These are phyloP conservation scores for Gnaphalium uliginosum DNA, from an alignment of 129 eudicot species.

Conservation along the genomic window DNA sequence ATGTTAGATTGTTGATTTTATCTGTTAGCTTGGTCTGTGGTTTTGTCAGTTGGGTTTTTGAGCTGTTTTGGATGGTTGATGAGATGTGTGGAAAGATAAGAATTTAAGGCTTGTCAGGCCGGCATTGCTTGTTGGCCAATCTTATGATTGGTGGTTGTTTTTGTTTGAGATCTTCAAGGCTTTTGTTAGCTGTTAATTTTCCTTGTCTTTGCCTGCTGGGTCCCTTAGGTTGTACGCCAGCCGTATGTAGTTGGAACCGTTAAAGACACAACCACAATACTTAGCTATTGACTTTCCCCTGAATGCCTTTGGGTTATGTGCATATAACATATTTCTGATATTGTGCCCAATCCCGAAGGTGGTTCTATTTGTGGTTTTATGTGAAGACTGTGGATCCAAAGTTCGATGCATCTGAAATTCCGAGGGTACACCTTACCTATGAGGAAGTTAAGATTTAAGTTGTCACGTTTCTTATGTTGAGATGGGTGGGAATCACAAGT, in stretches of 20 bases:
- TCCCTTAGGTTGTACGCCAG: background rate
- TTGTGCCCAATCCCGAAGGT: background rate
- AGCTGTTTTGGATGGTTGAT: slow-evolving; percentile 5
- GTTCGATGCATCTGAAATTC: background rate
- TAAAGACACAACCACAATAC: background rate
- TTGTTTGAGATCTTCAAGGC: background rate
- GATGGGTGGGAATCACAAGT: background rate
- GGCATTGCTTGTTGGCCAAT: background rate
- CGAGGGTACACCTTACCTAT: slow-evolving; percentile 2
- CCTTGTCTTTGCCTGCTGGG: background rate
- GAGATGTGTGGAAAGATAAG: background rate
- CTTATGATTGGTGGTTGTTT: background rate
- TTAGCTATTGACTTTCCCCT: background rate
- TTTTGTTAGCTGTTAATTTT: background rate
- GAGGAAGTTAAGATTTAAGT: background rate
- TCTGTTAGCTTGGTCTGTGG: background rate
- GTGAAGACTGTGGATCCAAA: background rate
- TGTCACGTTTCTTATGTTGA: background rate
- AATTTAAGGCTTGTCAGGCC: background rate
- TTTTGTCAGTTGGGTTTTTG: background rate
- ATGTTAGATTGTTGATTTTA: slow-evolving; percentile 5
- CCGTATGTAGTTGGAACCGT: background rate
- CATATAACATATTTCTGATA: background rate
- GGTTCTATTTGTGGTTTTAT: background rate
- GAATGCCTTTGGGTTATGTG: background rate